Evolutionary conservation across 768 basidiomycete species (phyloP).

Genomic region (Trametes meyenii): DNA sequence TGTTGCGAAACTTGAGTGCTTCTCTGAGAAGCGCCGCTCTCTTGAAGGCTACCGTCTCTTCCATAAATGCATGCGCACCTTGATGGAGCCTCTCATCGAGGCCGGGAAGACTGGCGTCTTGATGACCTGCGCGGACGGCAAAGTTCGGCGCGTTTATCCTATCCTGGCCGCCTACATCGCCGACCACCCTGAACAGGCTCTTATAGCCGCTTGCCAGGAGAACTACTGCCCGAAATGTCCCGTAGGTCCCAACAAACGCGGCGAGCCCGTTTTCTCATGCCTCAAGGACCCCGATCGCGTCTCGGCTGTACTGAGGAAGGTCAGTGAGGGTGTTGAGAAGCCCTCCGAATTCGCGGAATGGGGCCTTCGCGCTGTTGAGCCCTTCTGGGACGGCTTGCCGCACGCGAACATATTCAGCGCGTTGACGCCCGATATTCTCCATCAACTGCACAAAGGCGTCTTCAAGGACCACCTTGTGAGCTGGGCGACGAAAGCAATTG

Average conservation of each 20-base stretch:
- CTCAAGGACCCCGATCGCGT: constrained; percentile 12
- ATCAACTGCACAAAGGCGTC: constrained; percentile 12
- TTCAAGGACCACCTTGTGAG: constrained; percentile 42
- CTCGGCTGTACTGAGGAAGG: neutral
- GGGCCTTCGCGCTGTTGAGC: constrained; percentile 29
- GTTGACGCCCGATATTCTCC: constrained; percentile 40
- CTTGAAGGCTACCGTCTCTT: constrained; percentile 37
- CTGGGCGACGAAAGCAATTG: constrained; percentile 20
- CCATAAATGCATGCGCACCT: constrained; percentile 37
- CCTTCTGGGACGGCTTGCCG: constrained; percentile 40
- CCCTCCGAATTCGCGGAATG: constrained; percentile 8
- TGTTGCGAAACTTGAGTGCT: constrained; percentile 33
- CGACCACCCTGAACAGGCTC: constrained; percentile 50
- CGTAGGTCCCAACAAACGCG: constrained; percentile 29
- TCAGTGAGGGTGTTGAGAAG: neutral
- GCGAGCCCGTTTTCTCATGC: constrained; percentile 10
- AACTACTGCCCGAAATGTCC: constrained; percentile 35
- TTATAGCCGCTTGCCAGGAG: constrained; percentile 33
- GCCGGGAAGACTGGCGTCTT: constrained; percentile 26
- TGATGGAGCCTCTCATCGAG: constrained; percentile 38
- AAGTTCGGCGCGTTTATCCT: constrained; percentile 35
- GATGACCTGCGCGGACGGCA: neutral
- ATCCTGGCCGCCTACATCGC: constrained; percentile 44
- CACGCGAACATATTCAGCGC: constrained; percentile 20
- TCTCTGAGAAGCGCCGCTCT: constrained; percentile 17